A percentile compares a stretch with the other conserved stretches of the same genome.
These are phyloP conservation scores for Cystofilobasidium macerans DNA, from an alignment of 768 basidiomycete species.

Conservation along the genomic window DNA sequence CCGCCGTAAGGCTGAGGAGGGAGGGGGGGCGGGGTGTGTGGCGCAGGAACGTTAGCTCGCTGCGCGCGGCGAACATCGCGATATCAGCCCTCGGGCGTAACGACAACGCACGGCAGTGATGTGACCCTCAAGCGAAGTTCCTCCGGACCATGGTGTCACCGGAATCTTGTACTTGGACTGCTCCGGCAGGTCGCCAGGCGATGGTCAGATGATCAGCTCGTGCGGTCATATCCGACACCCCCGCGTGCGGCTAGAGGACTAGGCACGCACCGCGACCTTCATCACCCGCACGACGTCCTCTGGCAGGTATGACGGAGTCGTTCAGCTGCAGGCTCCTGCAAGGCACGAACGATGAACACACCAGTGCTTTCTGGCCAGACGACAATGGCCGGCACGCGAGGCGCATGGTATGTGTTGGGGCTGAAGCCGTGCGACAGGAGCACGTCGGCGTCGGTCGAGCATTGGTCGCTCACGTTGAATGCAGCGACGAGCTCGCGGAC, in stretches of 20 bases:
- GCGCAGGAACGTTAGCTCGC: neutral
- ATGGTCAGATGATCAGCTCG: neutral
- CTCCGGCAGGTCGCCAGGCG: neutral
- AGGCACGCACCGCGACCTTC: conserved; percentile 1
- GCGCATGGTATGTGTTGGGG: conserved; percentile 49
- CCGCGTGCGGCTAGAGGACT: neutral
- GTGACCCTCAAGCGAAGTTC: conserved; percentile 79
- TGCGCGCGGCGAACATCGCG: no score
- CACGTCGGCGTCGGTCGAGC: conserved; percentile 11
- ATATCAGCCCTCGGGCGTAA: no score
- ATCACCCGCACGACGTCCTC: conserved; percentile 57
- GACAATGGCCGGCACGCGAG: conserved; percentile 46
- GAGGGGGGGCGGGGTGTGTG: neutral
- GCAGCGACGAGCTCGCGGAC: conserved; percentile 47
- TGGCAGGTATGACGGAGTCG: no score
- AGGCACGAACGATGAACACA: no score
- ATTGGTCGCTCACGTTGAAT: conserved; percentile 46
- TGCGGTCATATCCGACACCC: neutral
- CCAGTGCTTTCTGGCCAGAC: conserved; percentile 55
- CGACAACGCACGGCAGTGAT: conserved; percentile 55
- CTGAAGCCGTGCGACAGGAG: conserved; percentile 53
- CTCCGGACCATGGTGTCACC: conserved; percentile 69
- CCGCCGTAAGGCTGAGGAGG: conserved; percentile 44
- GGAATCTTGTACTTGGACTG: conserved; percentile 45
- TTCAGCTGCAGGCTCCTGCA: no score